Conservation (phyloP, 371 early-diverging fungal genomes). For the Actinomortierella ambigua region DNA sequence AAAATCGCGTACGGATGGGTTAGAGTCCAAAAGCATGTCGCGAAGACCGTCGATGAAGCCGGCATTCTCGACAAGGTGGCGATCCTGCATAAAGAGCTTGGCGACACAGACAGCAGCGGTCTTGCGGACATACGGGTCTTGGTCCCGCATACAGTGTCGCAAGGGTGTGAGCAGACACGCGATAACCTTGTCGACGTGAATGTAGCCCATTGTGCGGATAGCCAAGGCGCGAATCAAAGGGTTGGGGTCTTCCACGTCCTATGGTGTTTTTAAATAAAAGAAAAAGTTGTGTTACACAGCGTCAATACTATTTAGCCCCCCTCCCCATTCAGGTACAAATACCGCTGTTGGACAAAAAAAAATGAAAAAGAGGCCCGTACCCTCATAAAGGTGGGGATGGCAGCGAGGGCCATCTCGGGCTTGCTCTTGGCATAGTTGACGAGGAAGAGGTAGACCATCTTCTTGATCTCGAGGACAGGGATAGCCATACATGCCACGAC, state of each 20-base stretch:
- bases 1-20: slow-evolving; percentile 80
- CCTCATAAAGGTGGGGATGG: slow-evolving; percentile 96
- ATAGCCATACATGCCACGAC: slow-evolving; percentile 99
- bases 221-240: slow-evolving; percentile 96
- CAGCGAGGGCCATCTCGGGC: slow-evolving; percentile 96
- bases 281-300: not conserved
- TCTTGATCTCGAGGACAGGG: slow-evolving; percentile 95
- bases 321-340: not conserved
- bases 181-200: slow-evolving; percentile 93
- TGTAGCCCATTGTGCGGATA: slow-evolving; percentile 93
- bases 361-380: slow-evolving; percentile 48
- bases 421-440: slow-evolving; percentile 95
- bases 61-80: slow-evolving; percentile 73
- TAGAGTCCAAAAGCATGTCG: slow-evolving; percentile 91
- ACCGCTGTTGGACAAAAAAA: not conserved
- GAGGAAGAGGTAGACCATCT: slow-evolving; percentile 91
- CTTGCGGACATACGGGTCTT: slow-evolving; percentile 92
- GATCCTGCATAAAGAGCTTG: slow-evolving; percentile 83
- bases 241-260: slow-evolving; percentile 96
- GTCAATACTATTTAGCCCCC: not conserved
- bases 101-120: slow-evolving; percentile 96
- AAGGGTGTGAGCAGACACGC: slow-evolving; percentile 89
- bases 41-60: slow-evolving; percentile 85
- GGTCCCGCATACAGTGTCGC: slow-evolving; percentile 82
- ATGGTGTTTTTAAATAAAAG: slow-evolving; percentile 6